Conservation (phyloP, 139 green algal species). For the Tetradesmus obliquus region DNA sequence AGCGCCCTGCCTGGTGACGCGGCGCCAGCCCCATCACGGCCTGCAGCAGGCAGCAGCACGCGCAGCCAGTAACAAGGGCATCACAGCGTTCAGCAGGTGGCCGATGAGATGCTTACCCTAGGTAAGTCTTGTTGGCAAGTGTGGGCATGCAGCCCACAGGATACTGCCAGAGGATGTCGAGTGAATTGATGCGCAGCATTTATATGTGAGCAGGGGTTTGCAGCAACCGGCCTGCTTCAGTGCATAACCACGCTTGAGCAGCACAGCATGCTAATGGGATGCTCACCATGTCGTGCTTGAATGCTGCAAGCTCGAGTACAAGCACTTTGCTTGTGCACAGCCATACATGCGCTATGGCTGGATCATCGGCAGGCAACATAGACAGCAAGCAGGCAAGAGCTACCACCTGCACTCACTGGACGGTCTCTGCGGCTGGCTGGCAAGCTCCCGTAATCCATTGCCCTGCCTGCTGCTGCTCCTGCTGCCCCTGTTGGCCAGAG, state of each 20-base stretch:
- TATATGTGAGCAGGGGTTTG: no score
- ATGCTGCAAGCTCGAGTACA: no score
- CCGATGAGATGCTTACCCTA: no score
- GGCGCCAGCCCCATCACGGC: constrained; percentile 40
- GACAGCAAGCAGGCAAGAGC: not conserved
- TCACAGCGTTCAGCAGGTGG: not conserved
- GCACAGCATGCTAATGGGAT: no score
- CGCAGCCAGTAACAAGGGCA: not conserved
- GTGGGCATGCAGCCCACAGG: no score
- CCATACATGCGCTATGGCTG: not conserved
- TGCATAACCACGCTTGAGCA: no score
- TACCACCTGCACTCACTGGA: not conserved
- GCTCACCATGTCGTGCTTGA: no score
- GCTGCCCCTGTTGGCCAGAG: not conserved
- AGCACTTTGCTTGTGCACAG: no score
- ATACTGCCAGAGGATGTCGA: no score
- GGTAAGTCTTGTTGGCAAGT: no score
- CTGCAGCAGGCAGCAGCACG: not conserved
- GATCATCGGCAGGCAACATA: not conserved
- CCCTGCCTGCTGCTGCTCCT: constrained; percentile 26
- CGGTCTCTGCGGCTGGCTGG: not conserved
- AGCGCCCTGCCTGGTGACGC: constrained; percentile 78
- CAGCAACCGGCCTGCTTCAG: no score
- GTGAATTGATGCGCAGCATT: no score
- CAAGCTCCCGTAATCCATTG: not conserved